A percentile compares a stretch with the other conserved stretches of the same genome.
phyloP scores from a whole-genome alignment of 2,329 filamentous ascomycete species.

The Fusarium torulosum region DNA sequence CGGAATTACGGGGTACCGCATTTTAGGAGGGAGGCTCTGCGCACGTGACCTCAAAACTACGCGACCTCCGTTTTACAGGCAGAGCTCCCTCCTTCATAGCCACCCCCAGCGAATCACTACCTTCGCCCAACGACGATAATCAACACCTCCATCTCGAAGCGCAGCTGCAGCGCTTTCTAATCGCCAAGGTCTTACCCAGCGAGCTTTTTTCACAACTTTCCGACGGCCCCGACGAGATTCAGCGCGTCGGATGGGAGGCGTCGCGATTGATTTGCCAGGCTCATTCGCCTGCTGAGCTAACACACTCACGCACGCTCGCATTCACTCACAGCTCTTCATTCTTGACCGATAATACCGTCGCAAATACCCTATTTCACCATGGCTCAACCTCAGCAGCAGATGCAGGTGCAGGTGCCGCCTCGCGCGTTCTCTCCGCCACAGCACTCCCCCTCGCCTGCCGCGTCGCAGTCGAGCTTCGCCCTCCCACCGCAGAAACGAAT shows the following conservation, averaged over 20 bases:
- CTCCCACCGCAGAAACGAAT: constrained; percentile 78
- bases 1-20: neutral
- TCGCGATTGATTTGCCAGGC: constrained; percentile 62
- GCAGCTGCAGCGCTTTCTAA: constrained; percentile 22
- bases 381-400: constrained; percentile 69
- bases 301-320: constrained; percentile 34
- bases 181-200: constrained; percentile 11
- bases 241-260: constrained; percentile 62
- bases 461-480: constrained; percentile 64
- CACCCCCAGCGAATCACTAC: constrained; percentile 44
- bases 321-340: constrained; percentile 16
- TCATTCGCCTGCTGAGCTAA: constrained; percentile 61
- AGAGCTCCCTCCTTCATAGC: constrained; percentile 51
- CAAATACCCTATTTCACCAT: constrained; percentile 52
- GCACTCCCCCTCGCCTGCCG: constrained; percentile 70
- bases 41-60: constrained; percentile 62
- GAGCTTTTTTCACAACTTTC: constrained; percentile 20
- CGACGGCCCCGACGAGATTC: constrained; percentile 36
- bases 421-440: constrained; percentile 73
- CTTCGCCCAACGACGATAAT: constrained; percentile 44
- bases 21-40: constrained; percentile 32
- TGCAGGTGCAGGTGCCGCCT: constrained; percentile 59
- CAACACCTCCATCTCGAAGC: constrained; percentile 43
- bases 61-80: constrained; percentile 50
- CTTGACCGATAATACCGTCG: constrained; percentile 17